A percentile compares a stretch with the other conserved stretches of the same genome.
Conservation (phyloP, 2,329 filamentous ascomycete genomes). For the Shiraia bambusicola region DNA sequence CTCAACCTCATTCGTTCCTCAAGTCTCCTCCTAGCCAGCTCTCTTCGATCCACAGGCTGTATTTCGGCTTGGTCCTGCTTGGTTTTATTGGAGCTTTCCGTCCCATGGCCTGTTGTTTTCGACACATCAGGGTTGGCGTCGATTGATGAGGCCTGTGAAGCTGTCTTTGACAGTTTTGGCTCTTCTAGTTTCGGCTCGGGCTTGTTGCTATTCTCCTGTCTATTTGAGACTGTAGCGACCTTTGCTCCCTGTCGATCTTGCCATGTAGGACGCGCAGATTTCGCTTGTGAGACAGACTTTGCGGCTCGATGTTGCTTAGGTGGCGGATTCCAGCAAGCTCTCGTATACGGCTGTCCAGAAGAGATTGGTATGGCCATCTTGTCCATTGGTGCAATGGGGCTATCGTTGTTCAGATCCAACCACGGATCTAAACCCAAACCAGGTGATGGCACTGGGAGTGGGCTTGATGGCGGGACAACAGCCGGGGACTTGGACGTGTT, state of each 20-base stretch:
- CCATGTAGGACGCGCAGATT: constrained; percentile 4
- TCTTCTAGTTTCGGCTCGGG: too few species aligned
- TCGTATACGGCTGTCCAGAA: constrained; percentile 28
- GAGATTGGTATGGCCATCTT: constrained; percentile 37
- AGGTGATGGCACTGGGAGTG: constrained; percentile 35
- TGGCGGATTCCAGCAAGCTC: constrained; percentile 25
- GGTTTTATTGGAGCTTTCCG: constrained; percentile 23
- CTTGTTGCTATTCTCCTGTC: too few species aligned
- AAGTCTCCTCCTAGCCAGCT: constrained; percentile 28
- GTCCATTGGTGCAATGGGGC: constrained; percentile 31
- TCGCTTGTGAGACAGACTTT: constrained; percentile 18
- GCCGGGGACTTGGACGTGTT: constrained; percentile 19
- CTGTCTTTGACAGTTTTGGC: too few species aligned
- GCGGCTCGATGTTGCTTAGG: constrained; percentile 20
- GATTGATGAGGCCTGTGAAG: neutral
- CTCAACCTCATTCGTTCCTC: constrained; percentile 31
- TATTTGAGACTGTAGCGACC: neutral
- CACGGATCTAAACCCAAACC: constrained; percentile 27
- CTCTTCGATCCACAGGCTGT: constrained; percentile 27
- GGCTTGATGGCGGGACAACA: constrained; percentile 27
- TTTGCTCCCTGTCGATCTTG: constrained; percentile 4
- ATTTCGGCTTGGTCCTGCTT: constrained; percentile 21
- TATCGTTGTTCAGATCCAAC: constrained; percentile 31
- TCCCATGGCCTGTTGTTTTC: constrained; percentile 27
- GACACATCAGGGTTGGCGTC: constrained; percentile 25